A percentile compares a stretch with the other conserved stretches of the same genome.
phyloP scores from a whole-genome alignment of 75 land plant genomes.

The Chamaecyparis obtusa region DNA sequence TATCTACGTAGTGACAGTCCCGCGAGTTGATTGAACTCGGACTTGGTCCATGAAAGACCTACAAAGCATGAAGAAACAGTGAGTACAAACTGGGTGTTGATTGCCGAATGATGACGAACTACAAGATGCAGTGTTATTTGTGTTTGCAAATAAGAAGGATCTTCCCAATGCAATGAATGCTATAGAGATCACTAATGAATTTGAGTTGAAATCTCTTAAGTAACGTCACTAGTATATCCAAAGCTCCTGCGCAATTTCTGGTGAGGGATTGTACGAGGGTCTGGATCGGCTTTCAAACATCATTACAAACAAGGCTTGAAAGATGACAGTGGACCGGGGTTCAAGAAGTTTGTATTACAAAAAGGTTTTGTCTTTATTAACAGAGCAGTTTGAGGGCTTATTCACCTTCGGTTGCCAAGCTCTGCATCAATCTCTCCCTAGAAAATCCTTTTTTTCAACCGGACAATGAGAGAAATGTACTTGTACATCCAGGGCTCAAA shows the following conservation, averaged over 20 bases:
- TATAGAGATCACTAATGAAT: slow-evolving; percentile 59
- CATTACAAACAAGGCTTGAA: slow-evolving; percentile 30
- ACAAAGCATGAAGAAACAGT: no score
- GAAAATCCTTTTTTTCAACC: no score
- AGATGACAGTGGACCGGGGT: not conserved
- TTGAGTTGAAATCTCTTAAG: slow-evolving; percentile 48
- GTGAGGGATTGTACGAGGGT: slow-evolving; percentile 68
- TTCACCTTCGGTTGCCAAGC: no score
- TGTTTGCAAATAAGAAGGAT: slow-evolving; percentile 65
- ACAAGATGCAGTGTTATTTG: slow-evolving; percentile 53
- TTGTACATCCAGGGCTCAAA: no score
- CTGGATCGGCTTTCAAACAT: slow-evolving; percentile 67
- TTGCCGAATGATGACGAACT: no score
- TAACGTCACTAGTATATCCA: slow-evolving; percentile 55
- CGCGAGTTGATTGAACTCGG: no score
- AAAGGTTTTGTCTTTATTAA: not conserved
- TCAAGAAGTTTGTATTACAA: not conserved
- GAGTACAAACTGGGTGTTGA: no score
- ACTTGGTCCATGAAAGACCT: no score
- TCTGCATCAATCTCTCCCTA: no score
- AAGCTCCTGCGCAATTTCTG: slow-evolving; percentile 62
- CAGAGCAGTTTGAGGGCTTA: slow-evolving; percentile 11
- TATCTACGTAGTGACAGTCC: no score
- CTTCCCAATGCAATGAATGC: slow-evolving; percentile 69
- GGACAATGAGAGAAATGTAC: no score